These are phyloP conservation scores for Trichosporon sp. DNA, from an alignment of 1,284 basidiomycete species.

Conservation along the genomic window DNA sequence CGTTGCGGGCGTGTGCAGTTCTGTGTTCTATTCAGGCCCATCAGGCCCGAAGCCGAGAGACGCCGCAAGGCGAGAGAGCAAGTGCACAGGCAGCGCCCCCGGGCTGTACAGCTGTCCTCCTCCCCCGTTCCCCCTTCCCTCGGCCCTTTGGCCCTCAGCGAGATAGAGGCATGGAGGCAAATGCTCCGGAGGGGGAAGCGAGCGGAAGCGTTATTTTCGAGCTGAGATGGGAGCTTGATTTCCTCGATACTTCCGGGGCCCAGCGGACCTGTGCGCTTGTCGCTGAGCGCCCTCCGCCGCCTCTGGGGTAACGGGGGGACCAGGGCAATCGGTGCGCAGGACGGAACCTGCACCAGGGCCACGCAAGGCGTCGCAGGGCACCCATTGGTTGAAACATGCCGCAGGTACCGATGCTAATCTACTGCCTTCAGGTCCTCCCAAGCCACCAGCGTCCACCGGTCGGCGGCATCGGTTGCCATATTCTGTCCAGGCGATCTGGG, in stretches of 20 bases:
- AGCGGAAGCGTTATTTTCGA: constrained; percentile 3
- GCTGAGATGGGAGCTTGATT: neutral
- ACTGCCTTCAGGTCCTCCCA: neutral
- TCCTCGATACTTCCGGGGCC: neutral
- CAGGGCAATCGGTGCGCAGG: neutral
- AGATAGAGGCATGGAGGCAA: neutral
- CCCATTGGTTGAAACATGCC: neutral
- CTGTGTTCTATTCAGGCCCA: neutral
- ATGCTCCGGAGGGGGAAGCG: neutral
- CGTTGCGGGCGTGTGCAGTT: neutral
- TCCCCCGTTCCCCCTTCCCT: too few species aligned
- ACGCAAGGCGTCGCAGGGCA: too few species aligned
- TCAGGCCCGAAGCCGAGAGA: neutral
- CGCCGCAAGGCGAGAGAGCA: neutral
- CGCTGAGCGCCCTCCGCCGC: neutral
- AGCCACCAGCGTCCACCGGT: too few species aligned
- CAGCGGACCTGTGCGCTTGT: neutral
- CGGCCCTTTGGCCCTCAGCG: neutral
- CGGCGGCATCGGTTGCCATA: neutral
- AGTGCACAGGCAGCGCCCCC: neutral
- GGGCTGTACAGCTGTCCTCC: too few species aligned
- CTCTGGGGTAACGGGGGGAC: neutral
- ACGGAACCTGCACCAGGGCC: neutral
- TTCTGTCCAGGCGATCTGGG: neutral
- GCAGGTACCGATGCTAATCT: neutral